Percentiles rank a stretch among this genome's conserved stretches.
Evolutionary conservation across 805 yeast species (phyloP).

Genomic region (Myxozyma neglecta): DNA sequence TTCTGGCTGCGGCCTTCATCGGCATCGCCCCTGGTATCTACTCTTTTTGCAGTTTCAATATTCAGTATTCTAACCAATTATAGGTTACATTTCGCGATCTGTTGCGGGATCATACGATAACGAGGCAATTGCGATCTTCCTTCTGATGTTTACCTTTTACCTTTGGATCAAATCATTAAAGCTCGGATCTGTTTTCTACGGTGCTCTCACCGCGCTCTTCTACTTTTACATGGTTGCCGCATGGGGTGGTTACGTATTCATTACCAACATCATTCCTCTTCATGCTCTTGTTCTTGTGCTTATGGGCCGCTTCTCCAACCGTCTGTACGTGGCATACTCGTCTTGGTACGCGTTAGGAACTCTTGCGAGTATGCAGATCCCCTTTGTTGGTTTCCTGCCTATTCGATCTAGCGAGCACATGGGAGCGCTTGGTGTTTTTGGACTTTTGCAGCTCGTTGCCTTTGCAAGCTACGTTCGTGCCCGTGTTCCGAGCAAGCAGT

Average conservation of each 20-base stretch:
- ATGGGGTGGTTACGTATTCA: slow-evolving; percentile 99
- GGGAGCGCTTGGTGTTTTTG: slow-evolving; percentile 97
- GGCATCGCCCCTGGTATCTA: slow-evolving; percentile 88
- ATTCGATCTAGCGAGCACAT: slow-evolving; percentile 96
- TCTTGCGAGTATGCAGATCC: slow-evolving; percentile 98
- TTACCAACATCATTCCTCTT: slow-evolving; percentile 93
- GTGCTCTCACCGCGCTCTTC: slow-evolving; percentile 76
- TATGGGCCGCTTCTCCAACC: slow-evolving; percentile 90
- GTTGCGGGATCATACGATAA: slow-evolving; percentile 99
- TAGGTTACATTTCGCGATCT: slow-evolving; percentile 82
- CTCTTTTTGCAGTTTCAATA: too few species aligned
- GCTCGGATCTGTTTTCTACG: slow-evolving; percentile 83
- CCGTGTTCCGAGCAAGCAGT: slow-evolving; percentile 68
- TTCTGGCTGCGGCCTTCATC: slow-evolving; percentile 89
- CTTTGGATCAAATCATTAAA: slow-evolving; percentile 94
- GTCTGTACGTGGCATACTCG: slow-evolving; percentile 84
- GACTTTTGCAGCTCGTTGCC: slow-evolving; percentile 86
- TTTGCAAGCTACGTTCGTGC: slow-evolving; percentile 78
- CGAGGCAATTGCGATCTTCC: slow-evolving; percentile 96
- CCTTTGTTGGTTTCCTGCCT: slow-evolving; percentile 96
- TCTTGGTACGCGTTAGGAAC: slow-evolving; percentile 98
- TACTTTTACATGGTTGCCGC: slow-evolving; percentile 99
- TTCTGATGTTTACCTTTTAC: slow-evolving; percentile 92
- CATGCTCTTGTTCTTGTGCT: slow-evolving; percentile 86
- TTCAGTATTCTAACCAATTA: too few species aligned